Base-by-base conservation (phyloP, 495 filamentous ascomycete species). In the Chaetomium cochliodes region DNA sequence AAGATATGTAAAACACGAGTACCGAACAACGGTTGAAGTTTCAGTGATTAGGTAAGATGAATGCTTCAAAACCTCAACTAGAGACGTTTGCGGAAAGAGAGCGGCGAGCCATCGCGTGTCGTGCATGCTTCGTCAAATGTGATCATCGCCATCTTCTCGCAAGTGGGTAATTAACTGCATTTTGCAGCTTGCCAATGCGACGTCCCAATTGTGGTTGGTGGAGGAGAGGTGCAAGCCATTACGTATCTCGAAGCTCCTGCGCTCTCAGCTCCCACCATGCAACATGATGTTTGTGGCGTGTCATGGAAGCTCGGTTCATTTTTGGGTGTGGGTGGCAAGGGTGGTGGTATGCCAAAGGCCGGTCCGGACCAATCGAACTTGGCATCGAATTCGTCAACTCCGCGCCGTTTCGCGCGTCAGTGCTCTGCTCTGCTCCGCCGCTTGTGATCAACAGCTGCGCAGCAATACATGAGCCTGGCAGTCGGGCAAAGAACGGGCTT, bases 301-400 rank as follows among this genome's bases (percentile, higher is more conserved):
- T 74, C 72, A 76, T 73, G 67, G 61, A 73, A 76, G 73, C 57
- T 75, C 71, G 73, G 66, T 23, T 55, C 57, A 54, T 28, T 37
- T 52, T 53, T 28, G 9, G 44, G 37, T 25, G 37, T 25, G 37
- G 37, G 46, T 57, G 56, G 44, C 59, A 63, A 67, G 46, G 58
- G 42, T 26, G 2, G 54, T 39, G 5, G 23, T n/a, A 30, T 7
- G 22, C 42, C 5, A 37, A 37, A 42, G 25, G 22, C 11, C 28
- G 30, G 51, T 25, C 26, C 2, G 22, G 30, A 23, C 47, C 58
- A 52, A 55, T 50, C 20, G 28, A 20, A 28, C 54, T 65, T 63
- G 65, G 65, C 57, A 26, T 63, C 55, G 54, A 65, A 71, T 44
- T 71, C 69, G 69, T 73, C 69, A 71, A 67, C 37, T 59, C 30